Evolutionary conservation across 2,329 filamentous ascomycete species (phyloP), one percentile per base, ranked within the genome.

Genomic region (Coleophoma eucalyptorum): DNA sequence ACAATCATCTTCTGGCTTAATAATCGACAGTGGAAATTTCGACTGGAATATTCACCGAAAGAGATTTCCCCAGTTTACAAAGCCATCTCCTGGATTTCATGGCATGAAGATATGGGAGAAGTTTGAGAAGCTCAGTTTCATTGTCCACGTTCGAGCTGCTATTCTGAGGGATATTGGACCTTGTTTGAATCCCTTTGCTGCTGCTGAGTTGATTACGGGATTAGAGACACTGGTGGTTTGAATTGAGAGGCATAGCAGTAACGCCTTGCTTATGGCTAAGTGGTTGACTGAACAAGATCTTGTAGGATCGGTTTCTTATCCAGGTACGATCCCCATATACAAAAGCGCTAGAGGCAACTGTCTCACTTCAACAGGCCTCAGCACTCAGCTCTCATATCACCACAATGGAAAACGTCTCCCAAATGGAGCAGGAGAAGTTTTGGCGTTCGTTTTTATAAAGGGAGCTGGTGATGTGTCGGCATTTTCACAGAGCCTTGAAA

Each of bases 31-130:
- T 31, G 43, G 43, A 7, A 46, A 46, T 7, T 46, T 46, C 26
- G 12, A 32, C 43, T 46, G 43, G 43, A 4, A 35, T 31, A 18
- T 19, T 7, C 26, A 46, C 31, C n/a, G 12, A 16, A 13, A 5
- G 21, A 33, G 43, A 33, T 46, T 46, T 18, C 21, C 43, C 3
- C 43, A 46, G 12, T 46, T 46, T 19, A 12, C 21, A n/a, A 31
- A 35, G 6, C 43, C 43, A 18, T 46, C 43, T 11, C 43, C 43
- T 3, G 43, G 43, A 12, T 46, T 46, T n/a, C 43, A 46, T n/a
- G 43, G 43, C 13, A 8, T 46, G 5, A 46, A 46, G 21, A 46
- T 46, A 12, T 46, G 43, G 31, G 31, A 46, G 43, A 46, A 46
- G 26, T 46, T 46, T 46, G 43, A 31, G 6, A 46, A 35, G 5